phyloP scores from a whole-genome alignment of 2,329 filamentous ascomycete genomes.

The Botrytis aclada region DNA sequence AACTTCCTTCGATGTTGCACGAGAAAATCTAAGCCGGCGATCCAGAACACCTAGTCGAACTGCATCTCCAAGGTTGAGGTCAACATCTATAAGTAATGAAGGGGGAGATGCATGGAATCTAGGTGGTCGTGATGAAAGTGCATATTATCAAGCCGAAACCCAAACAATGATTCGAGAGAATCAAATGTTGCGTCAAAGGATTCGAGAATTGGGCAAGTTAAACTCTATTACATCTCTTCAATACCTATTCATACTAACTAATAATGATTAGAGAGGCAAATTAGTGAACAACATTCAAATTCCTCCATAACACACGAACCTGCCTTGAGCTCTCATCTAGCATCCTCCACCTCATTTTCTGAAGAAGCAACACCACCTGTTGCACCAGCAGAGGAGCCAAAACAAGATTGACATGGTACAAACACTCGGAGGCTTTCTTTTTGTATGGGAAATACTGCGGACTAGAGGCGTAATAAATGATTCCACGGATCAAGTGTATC shows the following conservation, averaged over 20 bases:
- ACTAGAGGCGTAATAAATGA: constrained; percentile 5
- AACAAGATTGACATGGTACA: constrained; percentile 22
- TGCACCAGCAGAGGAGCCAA: constrained; percentile 19
- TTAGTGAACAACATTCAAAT: constrained; percentile 33
- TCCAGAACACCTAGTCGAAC: constrained; percentile 59
- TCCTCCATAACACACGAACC: constrained; percentile 36
- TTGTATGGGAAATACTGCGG: background rate
- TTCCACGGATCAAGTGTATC: constrained; percentile 10
- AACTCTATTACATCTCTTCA: background rate
- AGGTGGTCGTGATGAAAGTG: constrained; percentile 68
- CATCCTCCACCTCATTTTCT: constrained; percentile 35
- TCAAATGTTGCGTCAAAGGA: constrained; percentile 74
- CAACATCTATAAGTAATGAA: constrained; percentile 58
- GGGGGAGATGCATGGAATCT: constrained; percentile 57
- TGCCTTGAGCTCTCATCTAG: constrained; percentile 34
- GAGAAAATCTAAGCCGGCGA: constrained; percentile 52
- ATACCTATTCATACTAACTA: constrained; percentile 14
- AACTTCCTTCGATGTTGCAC: constrained; percentile 57
- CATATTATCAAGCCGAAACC: constrained; percentile 79
- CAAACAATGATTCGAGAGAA: constrained; percentile 76
- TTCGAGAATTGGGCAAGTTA: constrained; percentile 66
- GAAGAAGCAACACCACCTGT: constrained; percentile 26
- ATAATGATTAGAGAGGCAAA: constrained; percentile 32
- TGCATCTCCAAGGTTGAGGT: constrained; percentile 52
- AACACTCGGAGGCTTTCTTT: background rate